A percentile compares a stretch with the other conserved stretches of the same genome.
Evolutionary conservation across 176 grass and related monocot genomes (phyloP).

Genomic region (Carex scoparia): DNA sequence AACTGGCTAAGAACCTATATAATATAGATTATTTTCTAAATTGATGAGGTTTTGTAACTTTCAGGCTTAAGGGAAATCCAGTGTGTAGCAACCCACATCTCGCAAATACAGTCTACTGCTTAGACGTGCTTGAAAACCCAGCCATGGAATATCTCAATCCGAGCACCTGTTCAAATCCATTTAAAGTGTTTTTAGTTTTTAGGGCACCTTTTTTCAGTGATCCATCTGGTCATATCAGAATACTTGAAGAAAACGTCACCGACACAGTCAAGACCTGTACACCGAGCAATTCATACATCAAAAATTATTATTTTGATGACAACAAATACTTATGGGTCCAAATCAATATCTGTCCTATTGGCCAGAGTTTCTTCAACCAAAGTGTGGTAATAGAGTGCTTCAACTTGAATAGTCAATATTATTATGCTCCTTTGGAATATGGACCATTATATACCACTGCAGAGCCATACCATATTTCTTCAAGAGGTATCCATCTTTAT

Average conservation of each 20-base stretch:
- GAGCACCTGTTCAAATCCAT: conserved; percentile 48
- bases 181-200: conserved; percentile 41
- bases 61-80: conserved; percentile 57
- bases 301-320: background rate
- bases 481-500: conserved; percentile 32
- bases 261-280: background rate
- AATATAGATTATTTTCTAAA: background rate
- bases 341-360: conserved; percentile 38
- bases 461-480: conserved; percentile 25
- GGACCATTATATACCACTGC: conserved; percentile 53
- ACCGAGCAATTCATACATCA: conserved; percentile 12
- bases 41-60: background rate
- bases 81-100: conserved; percentile 41
- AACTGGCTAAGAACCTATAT: background rate
- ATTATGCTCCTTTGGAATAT: conserved; percentile 23
- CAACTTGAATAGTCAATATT: conserved; percentile 39
- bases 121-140: background rate
- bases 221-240: background rate
- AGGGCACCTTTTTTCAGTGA: conserved; percentile 50
- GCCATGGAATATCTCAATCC: background rate
- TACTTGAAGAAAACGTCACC: background rate
- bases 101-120: conserved; percentile 32
- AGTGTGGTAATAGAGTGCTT: conserved; percentile 43
- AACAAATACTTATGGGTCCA: conserved; percentile 30
- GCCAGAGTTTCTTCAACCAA: conserved; percentile 36